phyloP scores from a whole-genome alignment of 2,329 filamentous ascomycete species.

The Chaetomiaceae sp. region DNA sequence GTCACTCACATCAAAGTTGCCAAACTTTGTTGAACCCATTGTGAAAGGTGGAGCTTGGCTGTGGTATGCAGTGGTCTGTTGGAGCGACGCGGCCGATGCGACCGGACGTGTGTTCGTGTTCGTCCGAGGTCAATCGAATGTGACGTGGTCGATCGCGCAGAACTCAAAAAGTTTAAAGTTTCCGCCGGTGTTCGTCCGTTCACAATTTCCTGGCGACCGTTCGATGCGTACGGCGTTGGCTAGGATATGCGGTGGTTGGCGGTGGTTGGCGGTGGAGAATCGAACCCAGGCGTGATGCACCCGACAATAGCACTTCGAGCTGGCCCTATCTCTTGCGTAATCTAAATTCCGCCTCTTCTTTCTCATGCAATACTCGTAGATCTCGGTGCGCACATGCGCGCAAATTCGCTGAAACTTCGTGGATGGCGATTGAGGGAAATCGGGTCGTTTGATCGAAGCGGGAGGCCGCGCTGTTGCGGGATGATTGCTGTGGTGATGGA shows the following conservation, averaged over 20 bases:
- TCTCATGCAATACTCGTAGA: neutral
- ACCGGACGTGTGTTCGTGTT: neutral
- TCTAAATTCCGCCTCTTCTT: conserved; percentile 8
- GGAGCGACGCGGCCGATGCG: conserved; percentile 10
- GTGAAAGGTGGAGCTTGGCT: conserved; percentile 25
- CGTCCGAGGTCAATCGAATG: neutral
- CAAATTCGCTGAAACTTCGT: neutral
- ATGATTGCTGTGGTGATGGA: conserved; percentile 24
- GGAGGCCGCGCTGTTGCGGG: conserved; percentile 8
- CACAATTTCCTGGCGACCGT: conserved; percentile 1
- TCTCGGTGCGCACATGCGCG: neutral
- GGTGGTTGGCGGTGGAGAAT: conserved; percentile 17
- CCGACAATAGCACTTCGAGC: neutral
- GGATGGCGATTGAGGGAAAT: neutral
- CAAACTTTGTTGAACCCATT: conserved; percentile 60
- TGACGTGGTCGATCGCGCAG: neutral
- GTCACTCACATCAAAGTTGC: conserved; percentile 53
- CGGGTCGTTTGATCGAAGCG: neutral
- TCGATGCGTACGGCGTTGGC: neutral
- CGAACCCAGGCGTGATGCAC: neutral
- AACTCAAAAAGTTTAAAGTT: neutral
- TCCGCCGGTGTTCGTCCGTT: neutral
- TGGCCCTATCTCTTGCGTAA: neutral
- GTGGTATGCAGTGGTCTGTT: conserved; percentile 13
- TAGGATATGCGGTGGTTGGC: conserved; percentile 12